A percentile compares a stretch with the other conserved stretches of the same genome.
phyloP scores from a whole-genome alignment of 352 stramenopile genomes.

The Phytophthora litchii region DNA sequence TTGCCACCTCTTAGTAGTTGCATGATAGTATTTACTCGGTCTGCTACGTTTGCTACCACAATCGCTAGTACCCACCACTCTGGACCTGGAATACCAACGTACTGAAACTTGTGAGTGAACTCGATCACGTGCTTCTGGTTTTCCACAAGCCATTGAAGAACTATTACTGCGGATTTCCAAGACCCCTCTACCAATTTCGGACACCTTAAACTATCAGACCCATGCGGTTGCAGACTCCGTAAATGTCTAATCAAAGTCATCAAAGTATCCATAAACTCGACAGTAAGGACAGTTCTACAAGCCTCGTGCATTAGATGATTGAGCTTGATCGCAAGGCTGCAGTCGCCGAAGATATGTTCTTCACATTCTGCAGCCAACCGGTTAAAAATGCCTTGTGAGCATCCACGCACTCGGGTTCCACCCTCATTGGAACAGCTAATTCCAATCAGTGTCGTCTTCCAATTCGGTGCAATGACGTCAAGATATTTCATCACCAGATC shows the following conservation, averaged over 20 bases:
- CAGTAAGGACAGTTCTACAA: constrained; percentile 19
- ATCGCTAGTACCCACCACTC: constrained; percentile 32
- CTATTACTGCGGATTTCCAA: constrained; percentile 16
- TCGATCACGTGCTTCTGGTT: constrained; percentile 16
- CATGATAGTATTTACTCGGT: constrained; percentile 10
- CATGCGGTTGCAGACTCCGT: constrained; percentile 8
- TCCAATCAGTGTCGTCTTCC: constrained; percentile 26
- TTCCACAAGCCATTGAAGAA: constrained; percentile 21
- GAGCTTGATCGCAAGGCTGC: constrained; percentile 16
- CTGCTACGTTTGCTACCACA: constrained; percentile 18
- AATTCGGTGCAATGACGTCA: constrained; percentile 23
- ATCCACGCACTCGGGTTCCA: constrained; percentile 1
- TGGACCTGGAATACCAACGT: constrained; percentile 4
- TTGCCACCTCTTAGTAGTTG: constrained; percentile 11
- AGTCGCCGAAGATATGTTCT: constrained; percentile 20
- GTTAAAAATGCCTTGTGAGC: constrained; percentile 14
- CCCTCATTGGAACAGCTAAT: constrained; percentile 15
- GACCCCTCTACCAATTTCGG: constrained; percentile 29
- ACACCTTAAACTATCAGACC: constrained; percentile 6
- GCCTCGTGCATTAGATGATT: constrained; percentile 25
- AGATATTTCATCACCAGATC: constrained; percentile 28
- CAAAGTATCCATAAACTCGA: constrained; percentile 21
- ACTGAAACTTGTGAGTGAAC: constrained; percentile 3
- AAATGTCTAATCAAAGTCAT: constrained; percentile 19
- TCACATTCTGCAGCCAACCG: constrained; percentile 18